Evolutionary conservation across 768 basidiomycete species (phyloP).

Genomic region (Ramaria sp.): DNA sequence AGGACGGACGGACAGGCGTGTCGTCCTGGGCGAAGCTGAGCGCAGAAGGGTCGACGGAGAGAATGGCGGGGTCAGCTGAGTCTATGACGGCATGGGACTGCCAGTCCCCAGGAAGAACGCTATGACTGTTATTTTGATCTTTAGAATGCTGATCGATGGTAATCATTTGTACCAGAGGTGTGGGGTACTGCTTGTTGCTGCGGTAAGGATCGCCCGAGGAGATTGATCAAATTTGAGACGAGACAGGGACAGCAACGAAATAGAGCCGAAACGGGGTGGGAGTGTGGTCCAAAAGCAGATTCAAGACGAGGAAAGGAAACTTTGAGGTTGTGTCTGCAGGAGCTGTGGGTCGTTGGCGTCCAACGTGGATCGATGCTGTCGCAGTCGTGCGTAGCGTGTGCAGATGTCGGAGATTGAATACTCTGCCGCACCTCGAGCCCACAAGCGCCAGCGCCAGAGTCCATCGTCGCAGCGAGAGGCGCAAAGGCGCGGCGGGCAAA

Average conservation of each 20-base stretch:
- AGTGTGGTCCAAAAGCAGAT: background rate
- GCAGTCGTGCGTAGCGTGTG: slow-evolving; percentile 4
- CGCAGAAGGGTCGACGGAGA: slow-evolving; percentile 16
- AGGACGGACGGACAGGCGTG: slow-evolving; percentile 19
- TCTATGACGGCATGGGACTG: slow-evolving; percentile 9
- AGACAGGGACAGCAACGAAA: background rate
- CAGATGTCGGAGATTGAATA: slow-evolving; percentile 1
- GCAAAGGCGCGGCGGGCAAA: too few species aligned
- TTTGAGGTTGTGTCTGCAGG: background rate
- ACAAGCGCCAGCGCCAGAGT: background rate
- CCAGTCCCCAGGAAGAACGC: slow-evolving; percentile 16
- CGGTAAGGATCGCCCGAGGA: slow-evolving; percentile 1
- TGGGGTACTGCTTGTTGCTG: background rate
- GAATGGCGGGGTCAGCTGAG: slow-evolving; percentile 12
- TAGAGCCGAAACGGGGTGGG: background rate
- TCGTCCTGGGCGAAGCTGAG: slow-evolving; percentile 18
- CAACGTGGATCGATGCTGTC: background rate
- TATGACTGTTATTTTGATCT: slow-evolving; percentile 20
- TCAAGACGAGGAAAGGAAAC: background rate
- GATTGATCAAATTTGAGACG: slow-evolving; percentile 6
- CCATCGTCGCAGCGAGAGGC: background rate
- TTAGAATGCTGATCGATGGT: slow-evolving; percentile 40
- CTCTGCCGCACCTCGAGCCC: too few species aligned
- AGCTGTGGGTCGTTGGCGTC: background rate
- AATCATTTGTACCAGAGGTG: slow-evolving; percentile 26